Evolutionary conservation across 1,284 basidiomycete species (phyloP).

Genomic region (Microbotryum intermedium): DNA sequence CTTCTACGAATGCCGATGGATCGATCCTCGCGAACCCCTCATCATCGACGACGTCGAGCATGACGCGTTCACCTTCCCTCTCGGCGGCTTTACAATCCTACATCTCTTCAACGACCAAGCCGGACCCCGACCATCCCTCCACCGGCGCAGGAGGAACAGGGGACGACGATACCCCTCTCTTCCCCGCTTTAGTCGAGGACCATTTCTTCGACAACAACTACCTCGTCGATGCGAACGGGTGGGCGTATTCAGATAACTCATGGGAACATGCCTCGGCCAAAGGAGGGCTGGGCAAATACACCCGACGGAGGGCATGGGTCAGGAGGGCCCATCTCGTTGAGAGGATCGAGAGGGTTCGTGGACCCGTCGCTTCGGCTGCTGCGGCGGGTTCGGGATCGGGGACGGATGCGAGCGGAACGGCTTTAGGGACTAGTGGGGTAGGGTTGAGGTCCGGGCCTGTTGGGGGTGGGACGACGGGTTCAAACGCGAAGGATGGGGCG

Average conservation of each 20-base stretch:
- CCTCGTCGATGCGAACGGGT: slow-evolving; percentile 41
- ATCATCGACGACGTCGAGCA: slow-evolving; percentile 7
- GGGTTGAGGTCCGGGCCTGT: not conserved
- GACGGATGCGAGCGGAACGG: not conserved
- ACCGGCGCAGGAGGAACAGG: not conserved
- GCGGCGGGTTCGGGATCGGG: not conserved
- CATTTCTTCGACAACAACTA: slow-evolving; percentile 11
- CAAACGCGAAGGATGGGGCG: not conserved
- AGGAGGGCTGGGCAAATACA: slow-evolving; percentile 41
- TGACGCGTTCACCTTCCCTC: not conserved
- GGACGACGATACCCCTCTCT: slow-evolving; percentile 1
- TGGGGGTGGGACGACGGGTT: not conserved
- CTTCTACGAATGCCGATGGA: not conserved
- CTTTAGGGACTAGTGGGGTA: not conserved
- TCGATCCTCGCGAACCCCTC: not conserved
- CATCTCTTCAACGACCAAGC: not conserved
- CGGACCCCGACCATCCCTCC: not conserved
- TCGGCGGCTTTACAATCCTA: not conserved
- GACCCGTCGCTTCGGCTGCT: not conserved
- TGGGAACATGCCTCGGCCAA: slow-evolving; percentile 42
- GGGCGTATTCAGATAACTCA: slow-evolving; percentile 45
- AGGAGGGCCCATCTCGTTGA: slow-evolving; percentile 40
- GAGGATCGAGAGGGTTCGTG: slow-evolving; percentile 17
- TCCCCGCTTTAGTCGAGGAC: slow-evolving; percentile 12
- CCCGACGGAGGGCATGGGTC: slow-evolving; percentile 41